Conservation (phyloP, 768 basidiomycete species). For the Mycena epipterygia region DNA sequence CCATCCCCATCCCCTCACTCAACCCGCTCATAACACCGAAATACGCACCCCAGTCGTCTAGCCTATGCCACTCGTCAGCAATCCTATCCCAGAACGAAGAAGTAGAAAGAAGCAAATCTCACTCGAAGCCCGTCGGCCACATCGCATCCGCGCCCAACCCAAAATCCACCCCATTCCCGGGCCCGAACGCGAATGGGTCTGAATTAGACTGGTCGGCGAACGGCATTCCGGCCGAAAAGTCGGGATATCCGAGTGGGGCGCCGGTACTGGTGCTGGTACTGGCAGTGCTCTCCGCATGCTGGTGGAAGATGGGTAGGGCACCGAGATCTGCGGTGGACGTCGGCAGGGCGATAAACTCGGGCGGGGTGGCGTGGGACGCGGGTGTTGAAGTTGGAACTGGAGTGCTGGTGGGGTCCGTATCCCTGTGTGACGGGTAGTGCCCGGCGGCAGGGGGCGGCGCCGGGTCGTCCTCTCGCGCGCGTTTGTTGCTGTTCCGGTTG, state of each 20-base stretch:
- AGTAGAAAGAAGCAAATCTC: background rate
- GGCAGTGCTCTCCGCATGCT: conserved; percentile 16
- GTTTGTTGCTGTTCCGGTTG: background rate
- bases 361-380: background rate
- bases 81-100: too few relatives aligned
- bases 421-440: background rate
- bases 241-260: conserved; percentile 18
- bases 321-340: conserved; percentile 28
- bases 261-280: too few relatives aligned
- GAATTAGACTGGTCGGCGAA: background rate
- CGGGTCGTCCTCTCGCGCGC: background rate
- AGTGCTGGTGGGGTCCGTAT: background rate
- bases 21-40: conserved; percentile 24
- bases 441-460: background rate
- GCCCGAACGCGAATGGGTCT: background rate
- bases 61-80: background rate
- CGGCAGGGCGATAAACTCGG: conserved; percentile 3
- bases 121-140: conserved; percentile 30
- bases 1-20: background rate
- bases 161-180: background rate
- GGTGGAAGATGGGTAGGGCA: conserved; percentile 14
- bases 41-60: conserved; percentile 30
- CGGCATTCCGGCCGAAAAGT: conserved; percentile 1
- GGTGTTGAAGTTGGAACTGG: background rate
- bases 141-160: conserved; percentile 15